Conservation (phyloP, 192 early-diverging fungal species). For the Coemansia sp. region DNA sequence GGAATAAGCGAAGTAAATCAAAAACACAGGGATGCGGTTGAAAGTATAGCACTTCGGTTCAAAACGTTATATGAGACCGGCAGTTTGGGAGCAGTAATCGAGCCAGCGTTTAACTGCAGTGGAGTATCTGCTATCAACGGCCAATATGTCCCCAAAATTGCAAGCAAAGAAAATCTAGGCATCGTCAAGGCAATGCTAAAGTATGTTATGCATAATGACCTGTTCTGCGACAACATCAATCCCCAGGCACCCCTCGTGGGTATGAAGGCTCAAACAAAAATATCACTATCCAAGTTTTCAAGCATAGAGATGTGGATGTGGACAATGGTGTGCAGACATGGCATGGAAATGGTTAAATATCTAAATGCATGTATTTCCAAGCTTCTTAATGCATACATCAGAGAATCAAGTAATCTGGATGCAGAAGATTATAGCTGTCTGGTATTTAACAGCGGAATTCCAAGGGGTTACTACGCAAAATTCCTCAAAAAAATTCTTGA, state of each 20-base stretch:
- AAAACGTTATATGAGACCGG: background rate
- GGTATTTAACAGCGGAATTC: background rate
- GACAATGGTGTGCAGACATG: slow-evolving; percentile 3
- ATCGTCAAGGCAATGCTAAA: slow-evolving; percentile 7
- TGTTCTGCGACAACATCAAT: background rate
- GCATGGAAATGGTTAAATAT: background rate
- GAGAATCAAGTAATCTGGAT: slow-evolving; percentile 1
- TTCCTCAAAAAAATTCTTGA: slow-evolving; percentile 1
- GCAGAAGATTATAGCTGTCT: slow-evolving; percentile 6
- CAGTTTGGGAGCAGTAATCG: too few species aligned
- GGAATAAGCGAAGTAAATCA: background rate
- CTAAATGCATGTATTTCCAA: background rate
- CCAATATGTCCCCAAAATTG: too few species aligned
- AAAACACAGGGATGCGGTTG: background rate
- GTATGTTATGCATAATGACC: background rate
- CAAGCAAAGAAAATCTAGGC: background rate
- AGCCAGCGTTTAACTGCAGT: background rate
- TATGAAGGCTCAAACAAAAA: background rate
- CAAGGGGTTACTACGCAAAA: slow-evolving; percentile 1
- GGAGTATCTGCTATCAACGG: too few species aligned
- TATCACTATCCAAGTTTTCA: background rate
- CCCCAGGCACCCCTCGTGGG: background rate
- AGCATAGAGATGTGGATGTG: slow-evolving; percentile 4
- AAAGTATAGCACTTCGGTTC: background rate
- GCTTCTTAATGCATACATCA: background rate